Evolutionary conservation across 1,284 basidiomycete genomes (phyloP).

Genomic region (Lignosus rhinocerotis): DNA sequence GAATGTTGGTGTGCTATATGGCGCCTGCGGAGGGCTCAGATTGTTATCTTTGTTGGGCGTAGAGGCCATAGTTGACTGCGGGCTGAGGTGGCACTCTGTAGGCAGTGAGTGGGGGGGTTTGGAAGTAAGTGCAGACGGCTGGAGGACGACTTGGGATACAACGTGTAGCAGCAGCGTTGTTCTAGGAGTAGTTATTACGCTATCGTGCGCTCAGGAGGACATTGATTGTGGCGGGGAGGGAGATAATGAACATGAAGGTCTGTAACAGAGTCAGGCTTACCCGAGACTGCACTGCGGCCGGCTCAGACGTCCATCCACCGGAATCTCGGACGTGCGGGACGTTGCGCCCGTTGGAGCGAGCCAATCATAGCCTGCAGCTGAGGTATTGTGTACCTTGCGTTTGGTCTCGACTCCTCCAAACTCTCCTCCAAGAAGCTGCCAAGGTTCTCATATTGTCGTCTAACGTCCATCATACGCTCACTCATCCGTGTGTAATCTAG

Average conservation of each 20-base stretch:
- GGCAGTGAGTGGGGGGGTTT: not conserved
- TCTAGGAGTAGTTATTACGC: not conserved
- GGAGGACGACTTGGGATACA: not conserved
- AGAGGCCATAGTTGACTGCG: not conserved
- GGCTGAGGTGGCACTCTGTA: not conserved
- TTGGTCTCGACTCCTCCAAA: no score
- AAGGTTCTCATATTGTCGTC: no score
- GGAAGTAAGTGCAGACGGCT: not conserved
- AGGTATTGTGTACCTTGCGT: no score
- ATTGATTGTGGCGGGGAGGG: not conserved
- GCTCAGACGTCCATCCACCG: no score
- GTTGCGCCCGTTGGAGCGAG: no score
- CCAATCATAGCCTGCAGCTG: no score
- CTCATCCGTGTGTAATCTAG: no score
- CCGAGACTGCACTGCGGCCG: not conserved
- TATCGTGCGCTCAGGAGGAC: not conserved
- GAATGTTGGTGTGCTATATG: conserved; percentile 11
- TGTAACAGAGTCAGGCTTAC: not conserved
- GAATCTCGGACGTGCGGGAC: no score
- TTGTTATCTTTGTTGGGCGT: not conserved
- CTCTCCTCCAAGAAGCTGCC: no score
- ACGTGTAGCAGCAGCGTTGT: not conserved
- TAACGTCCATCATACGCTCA: no score
- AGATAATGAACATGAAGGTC: not conserved
- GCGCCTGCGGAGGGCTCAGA: not conserved